Conservation (phyloP, 768 basidiomycete species). For the Mycena leptocephala region DNA sequence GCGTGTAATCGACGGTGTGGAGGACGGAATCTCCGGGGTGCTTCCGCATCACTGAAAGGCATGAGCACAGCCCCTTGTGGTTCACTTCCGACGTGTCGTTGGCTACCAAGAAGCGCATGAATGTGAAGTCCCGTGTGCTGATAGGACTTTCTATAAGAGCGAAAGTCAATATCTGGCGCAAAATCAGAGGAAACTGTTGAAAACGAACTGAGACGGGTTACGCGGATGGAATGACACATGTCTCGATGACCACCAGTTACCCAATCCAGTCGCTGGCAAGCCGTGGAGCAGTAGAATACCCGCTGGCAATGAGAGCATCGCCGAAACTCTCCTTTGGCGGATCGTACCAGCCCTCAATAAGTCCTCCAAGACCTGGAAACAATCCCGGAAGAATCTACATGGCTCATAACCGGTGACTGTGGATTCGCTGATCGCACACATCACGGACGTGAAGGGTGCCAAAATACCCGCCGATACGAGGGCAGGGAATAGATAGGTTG, state of each 20-base stretch:
- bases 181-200: too few species aligned
- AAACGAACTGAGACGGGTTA: not conserved
- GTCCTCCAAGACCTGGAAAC: not conserved
- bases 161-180: too few species aligned
- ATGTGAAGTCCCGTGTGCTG: not conserved
- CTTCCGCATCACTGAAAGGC: not conserved
- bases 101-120: not conserved
- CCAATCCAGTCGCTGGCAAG: not conserved
- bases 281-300: not conserved
- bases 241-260: not conserved
- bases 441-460: not conserved
- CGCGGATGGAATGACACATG: not conserved
- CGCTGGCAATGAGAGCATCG: not conserved
- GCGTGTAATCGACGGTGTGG: not conserved
- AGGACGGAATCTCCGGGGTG: not conserved
- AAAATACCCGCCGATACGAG: not conserved
- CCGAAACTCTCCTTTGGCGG: not conserved
- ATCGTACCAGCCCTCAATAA: not conserved
- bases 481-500: too few species aligned
- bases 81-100: not conserved
- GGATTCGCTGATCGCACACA: not conserved
- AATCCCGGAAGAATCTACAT: not conserved
- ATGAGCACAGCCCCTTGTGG: not conserved
- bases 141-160: not conserved
- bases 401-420: not conserved